Evolutionary conservation across 805 yeast genomes (phyloP).

Genomic region (Wickerhamiella sergipiensis): DNA sequence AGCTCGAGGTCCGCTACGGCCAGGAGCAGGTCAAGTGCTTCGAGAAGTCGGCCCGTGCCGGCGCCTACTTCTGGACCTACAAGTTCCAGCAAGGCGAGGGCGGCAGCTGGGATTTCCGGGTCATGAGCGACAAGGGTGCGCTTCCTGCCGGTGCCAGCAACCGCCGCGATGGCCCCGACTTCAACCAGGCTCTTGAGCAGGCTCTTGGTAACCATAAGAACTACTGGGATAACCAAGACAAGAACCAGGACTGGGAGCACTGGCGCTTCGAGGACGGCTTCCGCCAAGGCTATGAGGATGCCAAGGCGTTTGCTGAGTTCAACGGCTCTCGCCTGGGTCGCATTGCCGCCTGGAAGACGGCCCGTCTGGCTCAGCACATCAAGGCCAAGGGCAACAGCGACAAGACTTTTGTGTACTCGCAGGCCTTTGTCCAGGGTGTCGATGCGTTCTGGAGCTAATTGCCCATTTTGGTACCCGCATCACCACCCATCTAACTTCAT

Average conservation of each 20-base stretch:
- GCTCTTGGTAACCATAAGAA: conserved; percentile 34
- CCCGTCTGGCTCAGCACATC: conserved; percentile 52
- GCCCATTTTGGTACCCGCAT: no score
- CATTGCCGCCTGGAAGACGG: conserved; percentile 47
- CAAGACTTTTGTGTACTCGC: conserved; percentile 78
- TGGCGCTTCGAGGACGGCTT: conserved; percentile 74
- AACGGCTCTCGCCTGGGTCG: conserved; percentile 68
- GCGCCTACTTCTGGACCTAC: conserved; percentile 82
- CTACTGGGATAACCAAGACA: conserved; percentile 55
- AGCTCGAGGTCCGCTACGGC: conserved; percentile 51
- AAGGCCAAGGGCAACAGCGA: conserved; percentile 38
- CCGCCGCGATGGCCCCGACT: background rate
- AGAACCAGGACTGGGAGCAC: conserved; percentile 57
- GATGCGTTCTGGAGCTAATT: conserved; percentile 25
- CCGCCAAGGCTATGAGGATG: conserved; percentile 60
- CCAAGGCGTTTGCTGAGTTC: conserved; percentile 51
- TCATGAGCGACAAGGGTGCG: conserved; percentile 33
- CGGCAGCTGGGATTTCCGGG: conserved; percentile 90
- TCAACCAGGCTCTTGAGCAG: conserved; percentile 24
- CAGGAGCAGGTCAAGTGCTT: conserved; percentile 37
- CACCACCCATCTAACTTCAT: no score
- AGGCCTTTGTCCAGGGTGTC: conserved; percentile 60
- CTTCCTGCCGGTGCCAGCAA: conserved; percentile 19
- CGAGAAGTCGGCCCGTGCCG: conserved; percentile 43
- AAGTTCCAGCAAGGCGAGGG: conserved; percentile 82